Conservation (phyloP, 2,329 filamentous ascomycete species). For the Aureobasidium sp. region DNA sequence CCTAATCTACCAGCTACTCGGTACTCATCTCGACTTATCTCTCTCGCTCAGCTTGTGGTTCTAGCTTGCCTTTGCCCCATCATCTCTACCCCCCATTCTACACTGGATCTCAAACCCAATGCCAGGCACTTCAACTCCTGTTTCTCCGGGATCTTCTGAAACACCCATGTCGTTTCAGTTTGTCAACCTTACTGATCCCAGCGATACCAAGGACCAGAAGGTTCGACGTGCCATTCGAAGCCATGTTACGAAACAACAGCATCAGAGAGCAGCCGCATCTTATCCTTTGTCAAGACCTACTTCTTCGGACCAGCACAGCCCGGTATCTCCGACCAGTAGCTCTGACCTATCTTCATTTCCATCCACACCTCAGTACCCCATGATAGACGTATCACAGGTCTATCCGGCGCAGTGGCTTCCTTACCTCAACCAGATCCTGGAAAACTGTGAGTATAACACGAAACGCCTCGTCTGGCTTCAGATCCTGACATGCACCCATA, state of each 20-base stretch:
- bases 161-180: constrained; percentile 7
- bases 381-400: constrained; percentile 20
- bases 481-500: not conserved
- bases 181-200: constrained; percentile 22
- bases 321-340: not conserved
- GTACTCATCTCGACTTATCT: not conserved
- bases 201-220: constrained; percentile 28
- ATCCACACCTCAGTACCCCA: constrained; percentile 19
- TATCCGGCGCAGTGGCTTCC: constrained; percentile 35
- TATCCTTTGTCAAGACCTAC: constrained; percentile 9
- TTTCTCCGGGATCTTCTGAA: constrained; percentile 3
- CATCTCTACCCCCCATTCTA: not conserved
- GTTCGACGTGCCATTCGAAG: constrained; percentile 30
- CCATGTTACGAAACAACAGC: constrained; percentile 29
- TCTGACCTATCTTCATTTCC: not conserved
- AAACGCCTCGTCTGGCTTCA: not conserved
- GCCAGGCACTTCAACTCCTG: not conserved
- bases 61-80: not conserved
- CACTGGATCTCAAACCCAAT: not conserved
- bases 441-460: constrained; percentile 29
- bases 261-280: constrained; percentile 22
- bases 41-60: not conserved
- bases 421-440: constrained; percentile 23
- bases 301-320: not conserved
- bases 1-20: not conserved